These are phyloP conservation scores for Neonectria hederae DNA, from an alignment of 2,329 filamentous ascomycete genomes.

Conservation along the genomic window DNA sequence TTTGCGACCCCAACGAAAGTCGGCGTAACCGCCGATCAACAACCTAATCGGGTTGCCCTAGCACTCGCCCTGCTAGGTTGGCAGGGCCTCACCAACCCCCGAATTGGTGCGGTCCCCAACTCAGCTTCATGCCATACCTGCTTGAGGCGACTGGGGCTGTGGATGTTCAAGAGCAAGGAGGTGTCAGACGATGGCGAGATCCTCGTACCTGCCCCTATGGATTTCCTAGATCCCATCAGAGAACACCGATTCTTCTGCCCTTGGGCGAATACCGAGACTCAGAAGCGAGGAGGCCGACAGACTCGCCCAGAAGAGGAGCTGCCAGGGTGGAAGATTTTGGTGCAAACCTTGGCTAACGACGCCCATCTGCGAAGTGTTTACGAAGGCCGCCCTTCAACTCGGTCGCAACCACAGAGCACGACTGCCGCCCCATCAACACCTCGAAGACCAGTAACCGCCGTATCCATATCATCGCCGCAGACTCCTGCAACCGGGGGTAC, in stretches of 20 bases:
- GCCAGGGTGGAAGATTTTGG: constrained; percentile 65
- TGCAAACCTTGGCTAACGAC: constrained; percentile 67
- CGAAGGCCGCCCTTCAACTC: constrained; percentile 42
- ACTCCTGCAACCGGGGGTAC: constrained; percentile 22
- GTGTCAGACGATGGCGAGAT: constrained; percentile 64
- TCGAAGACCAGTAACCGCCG: constrained; percentile 29
- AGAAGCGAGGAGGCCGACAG: constrained; percentile 55
- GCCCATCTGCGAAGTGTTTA: constrained; percentile 58
- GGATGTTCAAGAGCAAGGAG: constrained; percentile 88
- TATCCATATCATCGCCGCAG: constrained; percentile 27
- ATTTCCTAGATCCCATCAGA: constrained; percentile 71
- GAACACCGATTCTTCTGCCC: constrained; percentile 88
- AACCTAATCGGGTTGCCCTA: constrained; percentile 70
- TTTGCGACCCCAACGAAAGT: constrained; percentile 57
- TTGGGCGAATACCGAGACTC: constrained; percentile 74
- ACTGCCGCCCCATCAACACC: constrained; percentile 35
- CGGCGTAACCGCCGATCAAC: constrained; percentile 34
- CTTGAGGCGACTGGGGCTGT: constrained; percentile 87
- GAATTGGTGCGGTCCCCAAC: constrained; percentile 71
- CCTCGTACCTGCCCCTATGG: constrained; percentile 69
- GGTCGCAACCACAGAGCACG: constrained; percentile 23
- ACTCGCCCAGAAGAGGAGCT: constrained; percentile 49
- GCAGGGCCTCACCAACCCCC: constrained; percentile 69
- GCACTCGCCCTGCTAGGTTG: constrained; percentile 78
- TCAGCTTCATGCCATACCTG: constrained; percentile 86